Percentiles rank a stretch among this genome's conserved stretches.
phyloP scores from a whole-genome alignment of 306 rosid genomes.

The Quercus rubra region DNA sequence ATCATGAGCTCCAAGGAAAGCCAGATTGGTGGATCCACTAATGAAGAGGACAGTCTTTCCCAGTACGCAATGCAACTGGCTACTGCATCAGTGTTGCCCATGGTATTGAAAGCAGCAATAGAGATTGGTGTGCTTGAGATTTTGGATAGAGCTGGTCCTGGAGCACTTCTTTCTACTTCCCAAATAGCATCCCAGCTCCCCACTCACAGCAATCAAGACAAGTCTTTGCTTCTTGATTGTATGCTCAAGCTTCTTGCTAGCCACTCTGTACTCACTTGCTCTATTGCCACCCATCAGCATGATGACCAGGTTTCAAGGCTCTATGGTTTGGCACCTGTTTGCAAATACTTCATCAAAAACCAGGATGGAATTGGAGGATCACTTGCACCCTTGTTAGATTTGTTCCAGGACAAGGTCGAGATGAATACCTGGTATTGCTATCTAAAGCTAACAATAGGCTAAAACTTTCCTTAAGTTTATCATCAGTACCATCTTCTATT shows the following conservation, averaged over 20 bases:
- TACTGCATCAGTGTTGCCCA: slow-evolving; percentile 15
- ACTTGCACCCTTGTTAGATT: neutral
- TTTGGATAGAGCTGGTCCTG: slow-evolving; percentile 14
- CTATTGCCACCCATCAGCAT: neutral
- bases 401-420: slow-evolving; percentile 12
- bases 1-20: neutral
- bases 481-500: neutral
- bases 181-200: slow-evolving; percentile 26
- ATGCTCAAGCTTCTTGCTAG: slow-evolving; percentile 18
- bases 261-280: slow-evolving; percentile 14
- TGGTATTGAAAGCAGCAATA: slow-evolving; percentile 24
- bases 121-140: slow-evolving; percentile 31
- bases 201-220: neutral
- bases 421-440: slow-evolving; percentile 4
- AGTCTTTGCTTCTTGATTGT: slow-evolving; percentile 16
- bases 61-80: slow-evolving; percentile 16
- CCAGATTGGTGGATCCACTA: slow-evolving; percentile 3
- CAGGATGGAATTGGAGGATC: slow-evolving; percentile 17
- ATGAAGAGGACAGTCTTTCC: slow-evolving; percentile 7
- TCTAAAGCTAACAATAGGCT: neutral
- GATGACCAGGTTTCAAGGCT: slow-evolving; percentile 7
- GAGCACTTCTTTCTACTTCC: slow-evolving; percentile 13
- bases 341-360: slow-evolving; percentile 12
- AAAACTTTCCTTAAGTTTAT: neutral
- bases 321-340: slow-evolving; percentile 15